phyloP scores from a whole-genome alignment of 2,329 filamentous ascomycete species.

The Aurifilum marmelostoma region DNA sequence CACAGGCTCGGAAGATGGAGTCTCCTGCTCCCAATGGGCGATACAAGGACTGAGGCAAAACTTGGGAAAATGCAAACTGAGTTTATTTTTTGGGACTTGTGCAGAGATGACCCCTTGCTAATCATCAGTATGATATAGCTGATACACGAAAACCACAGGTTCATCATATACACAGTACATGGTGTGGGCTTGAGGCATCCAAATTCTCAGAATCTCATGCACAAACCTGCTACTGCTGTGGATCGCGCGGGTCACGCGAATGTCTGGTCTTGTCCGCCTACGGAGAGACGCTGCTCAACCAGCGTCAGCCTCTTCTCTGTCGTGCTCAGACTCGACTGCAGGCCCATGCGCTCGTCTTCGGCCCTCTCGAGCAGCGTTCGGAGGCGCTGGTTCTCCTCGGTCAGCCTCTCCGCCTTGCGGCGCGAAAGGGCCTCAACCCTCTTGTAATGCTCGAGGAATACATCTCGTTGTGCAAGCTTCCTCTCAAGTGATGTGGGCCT shows the following conservation, averaged over 20 bases:
- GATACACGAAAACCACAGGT: not conserved
- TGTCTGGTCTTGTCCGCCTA: not conserved
- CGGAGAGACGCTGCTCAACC: not conserved
- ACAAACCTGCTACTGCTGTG: not conserved
- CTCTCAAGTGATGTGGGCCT: conserved; percentile 4
- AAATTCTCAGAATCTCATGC: not conserved
- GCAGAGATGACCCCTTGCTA: not conserved
- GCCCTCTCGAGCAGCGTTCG: not conserved
- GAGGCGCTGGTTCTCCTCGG: not conserved
- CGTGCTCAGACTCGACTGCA: not conserved
- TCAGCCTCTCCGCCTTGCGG: not conserved
- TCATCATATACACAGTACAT: not conserved
- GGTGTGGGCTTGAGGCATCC: not conserved
- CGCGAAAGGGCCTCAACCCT: not conserved
- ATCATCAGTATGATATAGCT: not conserved
- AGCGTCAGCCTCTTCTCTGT: not conserved
- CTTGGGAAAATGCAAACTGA: not conserved
- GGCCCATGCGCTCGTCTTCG: not conserved
- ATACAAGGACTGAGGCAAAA: not conserved
- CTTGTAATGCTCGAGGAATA: not conserved
- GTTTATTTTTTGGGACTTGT: not conserved
- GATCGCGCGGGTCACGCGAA: not conserved
- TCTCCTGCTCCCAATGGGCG: no score
- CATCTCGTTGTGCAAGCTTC: not conserved
- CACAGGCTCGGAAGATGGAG: not conserved